Base-by-base conservation (phyloP, 225 moss, liverwort and hornwort genomes). In the Climacium dendroides region DNA sequence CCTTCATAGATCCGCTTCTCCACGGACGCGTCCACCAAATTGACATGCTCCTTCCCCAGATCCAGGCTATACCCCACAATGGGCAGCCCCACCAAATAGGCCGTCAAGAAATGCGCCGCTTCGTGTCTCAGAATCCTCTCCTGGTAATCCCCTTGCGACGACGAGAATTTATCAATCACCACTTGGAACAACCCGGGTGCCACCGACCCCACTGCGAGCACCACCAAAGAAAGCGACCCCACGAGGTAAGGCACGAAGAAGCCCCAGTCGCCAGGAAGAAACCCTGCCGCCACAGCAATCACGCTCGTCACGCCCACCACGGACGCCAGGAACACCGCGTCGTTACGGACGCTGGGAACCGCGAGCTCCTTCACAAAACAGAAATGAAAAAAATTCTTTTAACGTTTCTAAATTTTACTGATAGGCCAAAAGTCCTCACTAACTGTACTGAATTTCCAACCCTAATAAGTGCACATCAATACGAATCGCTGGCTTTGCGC, bases 41-140 rank as follows among this genome's bases (percentile, higher is more conserved):
- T 99, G 61, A 99, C 96, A 72, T 99, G 98, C 93, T 99, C 98
- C 90, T 99, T 97, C 67, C 98, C 98, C 61, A 97, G 89, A 55
- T 99, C 97, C 85, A 96, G 85, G 58, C 96, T 97, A 83, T 99
- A 99, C 15, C 87, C 97, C 45, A 99, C 86, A 39, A 99, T 94
- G 22, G 98, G 98, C 62, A 99, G 74, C 32, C 98, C 98, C 41
- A 99, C 96, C 83, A 99, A 78, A 72, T 99, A 99, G 43, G 98
- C 98, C 91, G 95, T 95, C 78, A 99, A 84, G 87, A 99, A 99
- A 86, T 99, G 98, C 37, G 95, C 98, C 13, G 97, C 98, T 89
- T 99, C 98, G 83, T 99, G 98, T 37, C 96, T 93, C 52, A 99
- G 88, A 59, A 94, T 91, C 34, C 98, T 89, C 90, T 97, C 96